These are phyloP conservation scores for Aureobasidium sp. DNA, from an alignment of 2,329 filamentous ascomycete species.

Conservation along the genomic window DNA sequence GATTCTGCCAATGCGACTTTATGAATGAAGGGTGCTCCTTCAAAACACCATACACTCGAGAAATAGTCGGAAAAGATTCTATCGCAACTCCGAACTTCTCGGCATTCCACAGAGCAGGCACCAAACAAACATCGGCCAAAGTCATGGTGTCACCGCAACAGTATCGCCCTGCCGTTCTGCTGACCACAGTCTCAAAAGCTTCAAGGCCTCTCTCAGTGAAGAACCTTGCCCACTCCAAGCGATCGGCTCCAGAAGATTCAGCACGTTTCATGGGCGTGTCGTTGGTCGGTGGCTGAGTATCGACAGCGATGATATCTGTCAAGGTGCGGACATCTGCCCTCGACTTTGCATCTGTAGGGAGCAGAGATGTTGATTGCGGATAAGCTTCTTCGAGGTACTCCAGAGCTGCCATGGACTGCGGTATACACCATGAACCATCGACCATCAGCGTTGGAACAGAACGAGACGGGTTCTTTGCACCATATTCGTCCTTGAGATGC, in stretches of 20 bases:
- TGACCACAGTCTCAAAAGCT: constrained; percentile 45
- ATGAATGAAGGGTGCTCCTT: constrained; percentile 42
- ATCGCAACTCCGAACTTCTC: constrained; percentile 47
- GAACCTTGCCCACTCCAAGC: constrained; percentile 43
- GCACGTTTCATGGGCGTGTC: constrained; percentile 44
- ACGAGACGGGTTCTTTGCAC: constrained; percentile 43
- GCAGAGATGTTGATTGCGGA: constrained; percentile 31
- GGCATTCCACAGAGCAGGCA: constrained; percentile 52
- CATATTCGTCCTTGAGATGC: constrained; percentile 39
- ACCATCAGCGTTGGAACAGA: constrained; percentile 47
- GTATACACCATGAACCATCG: constrained; percentile 16
- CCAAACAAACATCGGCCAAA: constrained; percentile 49
- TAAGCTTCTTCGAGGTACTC: constrained; percentile 53
- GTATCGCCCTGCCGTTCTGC: constrained; percentile 37
- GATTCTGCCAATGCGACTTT: constrained; percentile 44
- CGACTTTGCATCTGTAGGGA: constrained; percentile 35
- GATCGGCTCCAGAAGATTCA: constrained; percentile 34
- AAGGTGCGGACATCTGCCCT: constrained; percentile 47
- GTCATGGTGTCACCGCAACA: constrained; percentile 49
- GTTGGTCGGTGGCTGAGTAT: constrained; percentile 55
- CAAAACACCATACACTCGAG: constrained; percentile 37
- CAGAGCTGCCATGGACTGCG: constrained; percentile 50
- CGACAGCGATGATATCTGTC: constrained; percentile 45
- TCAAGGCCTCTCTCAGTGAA: constrained; percentile 45
- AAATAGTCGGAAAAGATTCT: constrained; percentile 38